phyloP scores from a whole-genome alignment of 306 rosid species.

The Citrullus mucosospermus region DNA sequence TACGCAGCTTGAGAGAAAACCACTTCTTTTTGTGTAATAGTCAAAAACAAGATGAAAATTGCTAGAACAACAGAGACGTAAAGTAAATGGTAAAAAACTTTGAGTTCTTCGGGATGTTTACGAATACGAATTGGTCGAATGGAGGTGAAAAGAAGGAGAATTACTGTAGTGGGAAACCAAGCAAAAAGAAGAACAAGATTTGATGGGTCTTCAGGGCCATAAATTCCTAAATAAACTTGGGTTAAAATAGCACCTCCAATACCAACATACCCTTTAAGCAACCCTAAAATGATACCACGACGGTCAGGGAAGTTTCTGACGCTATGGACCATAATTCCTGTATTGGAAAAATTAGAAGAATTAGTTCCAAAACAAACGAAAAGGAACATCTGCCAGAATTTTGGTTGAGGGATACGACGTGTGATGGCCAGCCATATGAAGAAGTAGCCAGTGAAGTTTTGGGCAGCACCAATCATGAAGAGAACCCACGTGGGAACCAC shows the following conservation, averaged over 20 bases:
- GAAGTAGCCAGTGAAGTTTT: neutral
- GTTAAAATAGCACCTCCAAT: neutral
- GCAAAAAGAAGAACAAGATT: neutral
- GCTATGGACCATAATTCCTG: neutral
- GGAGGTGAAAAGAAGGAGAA: neutral
- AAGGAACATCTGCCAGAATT: neutral
- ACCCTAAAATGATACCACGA: neutral
- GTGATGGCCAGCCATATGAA: neutral
- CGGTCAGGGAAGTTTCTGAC: neutral
- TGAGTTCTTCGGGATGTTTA: neutral
- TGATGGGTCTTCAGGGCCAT: neutral
- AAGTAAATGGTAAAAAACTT: neutral
- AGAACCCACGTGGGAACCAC: neutral
- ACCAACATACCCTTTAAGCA: neutral
- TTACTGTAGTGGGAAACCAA: neutral
- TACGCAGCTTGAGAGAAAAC: neutral
- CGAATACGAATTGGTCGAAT: neutral
- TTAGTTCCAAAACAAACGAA: neutral
- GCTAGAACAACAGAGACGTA: neutral
- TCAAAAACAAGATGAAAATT: no score
- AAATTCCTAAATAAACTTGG: neutral
- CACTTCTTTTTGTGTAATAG: neutral
- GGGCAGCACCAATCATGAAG: neutral
- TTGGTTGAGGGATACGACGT: neutral
- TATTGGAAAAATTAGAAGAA: neutral